Base-by-base conservation (phyloP, 345 rosid genomes). In the Aquilaria sinensis region DNA sequence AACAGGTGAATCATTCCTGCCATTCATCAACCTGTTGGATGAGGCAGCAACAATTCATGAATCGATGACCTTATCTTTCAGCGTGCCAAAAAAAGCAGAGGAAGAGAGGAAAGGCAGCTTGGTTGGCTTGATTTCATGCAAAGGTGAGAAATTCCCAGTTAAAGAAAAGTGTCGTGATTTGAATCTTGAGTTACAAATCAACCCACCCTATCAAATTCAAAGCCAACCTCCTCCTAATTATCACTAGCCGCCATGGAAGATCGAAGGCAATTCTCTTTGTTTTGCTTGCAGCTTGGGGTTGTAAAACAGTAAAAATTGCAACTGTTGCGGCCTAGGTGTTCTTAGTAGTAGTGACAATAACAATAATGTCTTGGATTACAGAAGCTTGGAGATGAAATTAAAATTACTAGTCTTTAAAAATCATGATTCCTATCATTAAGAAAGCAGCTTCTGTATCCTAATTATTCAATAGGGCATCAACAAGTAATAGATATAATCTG, bases 401-500 rank as follows among this genome's bases (percentile, higher is more conserved):
- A 16, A 16, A 16, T 16, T 16, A 16, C 0, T 16, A 16, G 23
- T 16, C 23, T 16, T 16, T 16, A 16, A 16, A 16, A 16, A 16
- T 0, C 23, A 16, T 0, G 23, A 16, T 16, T 16, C 23, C 23
- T 16, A 85, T 75, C 29, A 68, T 80, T 47, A 82, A 56, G 60
- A 90, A 79, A 65, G 99, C 95, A 70, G 95, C 73, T 62, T 83
- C 88, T 67, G 75, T 85, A 74, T 94, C 97, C 68, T 88, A 77
- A 70, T 85, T 90, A 70, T 81, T 80, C 71, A 90, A 87, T 81
- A 86, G 97, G 64, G 96, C 88, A 74, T 90, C 97, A 73, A 81
- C 86, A 70, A 94, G 92, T 73, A 94, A 78, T 5, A 84, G 78
- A 75, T 82, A 88, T 43, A 97, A 83, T 73, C 58, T 79, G 11